Evolutionary conservation across 805 yeast species (phyloP).

Genomic region (Wickerhamiella slavikovae): DNA sequence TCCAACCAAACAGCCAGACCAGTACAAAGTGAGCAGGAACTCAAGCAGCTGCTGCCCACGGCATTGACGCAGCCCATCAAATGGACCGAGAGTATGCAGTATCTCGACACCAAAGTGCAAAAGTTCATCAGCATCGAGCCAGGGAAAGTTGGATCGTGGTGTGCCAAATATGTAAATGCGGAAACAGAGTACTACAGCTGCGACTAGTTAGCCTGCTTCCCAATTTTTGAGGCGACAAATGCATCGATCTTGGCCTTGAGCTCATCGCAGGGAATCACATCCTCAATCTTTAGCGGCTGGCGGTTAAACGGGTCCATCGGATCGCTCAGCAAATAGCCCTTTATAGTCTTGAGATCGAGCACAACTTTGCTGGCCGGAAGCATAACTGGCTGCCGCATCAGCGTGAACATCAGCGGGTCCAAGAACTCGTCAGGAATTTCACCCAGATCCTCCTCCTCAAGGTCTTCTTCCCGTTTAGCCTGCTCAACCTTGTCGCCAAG

Average conservation of each 20-base stretch:
- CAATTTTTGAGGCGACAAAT: slow-evolving; percentile 27
- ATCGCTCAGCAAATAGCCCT: slow-evolving; percentile 83
- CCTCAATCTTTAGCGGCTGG: slow-evolving; percentile 73
- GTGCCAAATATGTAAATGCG: slow-evolving; percentile 3
- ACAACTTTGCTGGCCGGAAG: slow-evolving; percentile 70
- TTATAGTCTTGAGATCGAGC: slow-evolving; percentile 79
- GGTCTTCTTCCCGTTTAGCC: slow-evolving; percentile 32
- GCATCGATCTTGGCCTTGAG: slow-evolving; percentile 38
- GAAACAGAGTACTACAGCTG: slow-evolving; percentile 2
- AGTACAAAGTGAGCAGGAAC: slow-evolving; percentile 13
- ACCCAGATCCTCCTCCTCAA: slow-evolving; percentile 72
- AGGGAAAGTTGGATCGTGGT: slow-evolving; percentile 13
- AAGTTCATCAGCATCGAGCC: slow-evolving; percentile 14
- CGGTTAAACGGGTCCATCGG: slow-evolving; percentile 96
- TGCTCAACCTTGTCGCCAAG: slow-evolving; percentile 29
- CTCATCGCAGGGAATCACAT: slow-evolving; percentile 61
- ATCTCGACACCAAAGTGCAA: slow-evolving; percentile 6
- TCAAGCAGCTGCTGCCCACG: slow-evolving; percentile 10
- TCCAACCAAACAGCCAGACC: slow-evolving; percentile 18
- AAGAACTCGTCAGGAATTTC: slow-evolving; percentile 92
- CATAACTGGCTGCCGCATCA: slow-evolving; percentile 93
- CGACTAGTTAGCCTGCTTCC: background rate
- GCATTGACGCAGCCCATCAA: slow-evolving; percentile 16
- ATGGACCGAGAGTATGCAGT: slow-evolving; percentile 14
- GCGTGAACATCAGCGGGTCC: slow-evolving; percentile 89